phyloP scores from a whole-genome alignment of 192 early-diverging fungal species.

The Backusella macrospora region DNA sequence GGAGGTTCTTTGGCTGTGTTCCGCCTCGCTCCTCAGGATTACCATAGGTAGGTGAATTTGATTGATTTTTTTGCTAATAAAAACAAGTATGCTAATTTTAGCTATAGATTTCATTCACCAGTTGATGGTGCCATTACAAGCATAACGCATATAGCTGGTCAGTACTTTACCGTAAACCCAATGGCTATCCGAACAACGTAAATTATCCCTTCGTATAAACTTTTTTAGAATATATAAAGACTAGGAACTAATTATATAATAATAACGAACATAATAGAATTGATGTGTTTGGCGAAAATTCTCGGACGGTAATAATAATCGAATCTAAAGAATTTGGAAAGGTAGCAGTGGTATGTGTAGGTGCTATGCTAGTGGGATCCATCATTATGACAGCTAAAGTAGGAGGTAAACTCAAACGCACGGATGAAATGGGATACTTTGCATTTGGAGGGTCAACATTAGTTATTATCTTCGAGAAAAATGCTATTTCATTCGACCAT shows the following conservation, averaged over 20 bases:
- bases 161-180: slow-evolving; percentile 84
- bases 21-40: slow-evolving; percentile 85
- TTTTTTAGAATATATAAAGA: too few relatives aligned
- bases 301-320: slow-evolving; percentile 67
- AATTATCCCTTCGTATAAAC: neutral
- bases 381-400: slow-evolving; percentile 59
- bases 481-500: slow-evolving; percentile 63
- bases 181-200: slow-evolving; percentile 71
- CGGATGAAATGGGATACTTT: slow-evolving; percentile 84
- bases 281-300: slow-evolving; percentile 84
- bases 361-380: slow-evolving; percentile 88
- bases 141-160: slow-evolving; percentile 57
- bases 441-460: slow-evolving; percentile 81
- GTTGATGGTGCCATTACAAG: slow-evolving; percentile 64
- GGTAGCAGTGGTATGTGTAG: slow-evolving; percentile 71
- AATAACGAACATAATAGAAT: slow-evolving; percentile 18
- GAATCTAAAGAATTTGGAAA: slow-evolving; percentile 67
- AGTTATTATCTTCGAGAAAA: slow-evolving; percentile 69
- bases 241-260: neutral
- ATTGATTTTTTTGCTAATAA: neutral
- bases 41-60: slow-evolving; percentile 59
- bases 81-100: neutral
- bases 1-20: slow-evolving; percentile 72
- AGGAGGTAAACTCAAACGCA: slow-evolving; percentile 50
- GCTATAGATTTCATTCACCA: slow-evolving; percentile 58